phyloP scores from a whole-genome alignment of 805 yeast species.

The Dipodascopsis uninucleata region DNA sequence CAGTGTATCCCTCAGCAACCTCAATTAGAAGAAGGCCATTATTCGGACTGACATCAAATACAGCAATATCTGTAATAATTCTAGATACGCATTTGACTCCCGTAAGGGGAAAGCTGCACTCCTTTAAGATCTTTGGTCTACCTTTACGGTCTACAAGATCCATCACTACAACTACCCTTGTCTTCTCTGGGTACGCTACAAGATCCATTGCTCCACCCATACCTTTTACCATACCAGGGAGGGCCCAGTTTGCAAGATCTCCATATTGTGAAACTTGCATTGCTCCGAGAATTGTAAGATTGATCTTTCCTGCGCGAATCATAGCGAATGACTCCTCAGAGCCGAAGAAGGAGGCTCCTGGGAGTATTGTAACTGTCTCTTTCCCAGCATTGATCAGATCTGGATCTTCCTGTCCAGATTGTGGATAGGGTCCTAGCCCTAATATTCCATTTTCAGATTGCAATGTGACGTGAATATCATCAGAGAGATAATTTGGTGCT shows the following conservation, averaged over 20 bases:
- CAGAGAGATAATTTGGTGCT: conserved; percentile 43
- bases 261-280: conserved; percentile 47
- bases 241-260: conserved; percentile 51
- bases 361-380: conserved; percentile 45
- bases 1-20: conserved; percentile 40
- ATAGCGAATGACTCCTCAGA: conserved; percentile 49
- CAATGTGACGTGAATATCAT: conserved; percentile 39
- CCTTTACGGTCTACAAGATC: conserved; percentile 49
- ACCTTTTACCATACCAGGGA: conserved; percentile 49
- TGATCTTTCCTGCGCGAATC: conserved; percentile 47
- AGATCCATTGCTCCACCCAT: conserved; percentile 56
- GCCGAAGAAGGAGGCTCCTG: conserved; percentile 47
- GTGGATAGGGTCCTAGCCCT: conserved; percentile 47
- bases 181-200: conserved; percentile 45
- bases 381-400: conserved; percentile 51
- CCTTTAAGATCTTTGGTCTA: conserved; percentile 43
- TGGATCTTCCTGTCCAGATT: conserved; percentile 42
- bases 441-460: conserved; percentile 50
- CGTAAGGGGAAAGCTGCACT: conserved; percentile 47
- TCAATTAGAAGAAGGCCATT: conserved; percentile 42
- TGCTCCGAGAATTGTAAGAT: conserved; percentile 46
- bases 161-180: conserved; percentile 46
- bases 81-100: conserved; percentile 45
- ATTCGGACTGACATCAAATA: conserved; percentile 44
- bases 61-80: conserved; percentile 48